A percentile compares a stretch with the other conserved stretches of the same genome.
Evolutionary conservation across 148 eudicot species (phyloP).

Genomic region (Nepenthes mirabilis): DNA sequence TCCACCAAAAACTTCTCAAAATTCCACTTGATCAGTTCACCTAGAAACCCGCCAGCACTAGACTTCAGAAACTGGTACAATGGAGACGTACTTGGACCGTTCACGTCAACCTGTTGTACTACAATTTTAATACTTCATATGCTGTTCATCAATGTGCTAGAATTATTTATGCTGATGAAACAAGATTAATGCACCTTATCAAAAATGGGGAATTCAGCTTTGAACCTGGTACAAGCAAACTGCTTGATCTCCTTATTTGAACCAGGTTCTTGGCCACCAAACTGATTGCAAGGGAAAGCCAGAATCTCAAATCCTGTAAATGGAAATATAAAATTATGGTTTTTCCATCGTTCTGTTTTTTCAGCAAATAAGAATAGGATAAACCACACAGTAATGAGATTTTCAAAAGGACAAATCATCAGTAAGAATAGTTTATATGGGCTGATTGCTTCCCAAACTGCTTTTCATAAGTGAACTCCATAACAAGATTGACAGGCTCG

Average conservation of each 20-base stretch:
- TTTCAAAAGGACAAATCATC: too few relatives aligned
- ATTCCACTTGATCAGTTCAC: constrained; percentile 84
- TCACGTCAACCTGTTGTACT: constrained; percentile 69
- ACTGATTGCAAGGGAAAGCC: constrained; percentile 96
- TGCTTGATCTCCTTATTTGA: constrained; percentile 77
- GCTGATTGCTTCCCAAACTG: too few relatives aligned
- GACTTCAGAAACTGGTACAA: constrained; percentile 86
- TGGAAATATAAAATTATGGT: not conserved
- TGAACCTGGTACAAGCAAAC: constrained; percentile 77
- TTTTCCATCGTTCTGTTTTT: not conserved
- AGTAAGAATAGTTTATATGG: too few relatives aligned
- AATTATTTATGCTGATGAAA: not conserved
- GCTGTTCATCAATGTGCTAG: not conserved
- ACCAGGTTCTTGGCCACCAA: constrained; percentile 94
- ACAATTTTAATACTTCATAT: not conserved
- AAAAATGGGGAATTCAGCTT: constrained; percentile 90
- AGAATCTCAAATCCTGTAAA: constrained; percentile 76
- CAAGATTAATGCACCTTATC: constrained; percentile 47
- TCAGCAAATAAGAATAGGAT: too few relatives aligned
- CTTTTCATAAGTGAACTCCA: too few relatives aligned
- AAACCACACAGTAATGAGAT: too few relatives aligned
- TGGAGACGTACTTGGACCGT: constrained; percentile 84
- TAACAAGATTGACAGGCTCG: too few relatives aligned
- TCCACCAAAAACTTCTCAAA: constrained; percentile 91
- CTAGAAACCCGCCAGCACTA: constrained; percentile 70